Evolutionary conservation across 2,329 filamentous ascomycete genomes (phyloP), one percentile per base, ranked within the genome.

Genomic region (Penicillium paneum): DNA sequence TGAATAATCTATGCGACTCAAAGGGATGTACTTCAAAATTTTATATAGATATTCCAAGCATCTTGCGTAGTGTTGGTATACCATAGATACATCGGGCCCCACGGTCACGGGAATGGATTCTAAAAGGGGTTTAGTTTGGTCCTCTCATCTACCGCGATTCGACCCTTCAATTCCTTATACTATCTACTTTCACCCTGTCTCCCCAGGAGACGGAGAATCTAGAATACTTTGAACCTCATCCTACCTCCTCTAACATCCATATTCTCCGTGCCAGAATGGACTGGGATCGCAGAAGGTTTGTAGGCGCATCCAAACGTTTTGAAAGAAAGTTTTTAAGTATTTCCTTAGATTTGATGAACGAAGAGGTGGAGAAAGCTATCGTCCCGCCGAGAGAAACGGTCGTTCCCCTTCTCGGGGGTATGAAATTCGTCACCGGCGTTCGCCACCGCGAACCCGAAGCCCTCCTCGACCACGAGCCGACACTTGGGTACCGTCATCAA

Each of bases 221-320:
- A 8, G 36, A 13, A n/a, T 28, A n/a, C 17, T 32, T 31, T 24
- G 36, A 8, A 24, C 29, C 21, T 41, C 31, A 29, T 17, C n/a
- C 31, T 10, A 19, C 10, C 15, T 12, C 21, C 11, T 28, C 31
- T 19, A 21, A n/a, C 35, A 32, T 39, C 28, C 28, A 32, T 21
- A 35, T 19, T 11, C 10, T 45, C n/a, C 38, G 21, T 42, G 40
- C 34, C 5, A 54, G 40, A 29, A 74, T 75, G 69, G 73, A 76
- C 54, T 69, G 74, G 64, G 74, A 75, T 67, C 70, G 74, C 56
- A 73, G 75, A 70, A 76, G 75, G 75, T 77, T 61, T 57, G 70
- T 64, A 53, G 41, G 10, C 47, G 46, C 28, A 32, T 19, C 29
- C 12, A 32, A 39, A 26, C 11, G 35, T n/a, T 24, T 36, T 17